phyloP scores from a whole-genome alignment of 2,329 filamentous ascomycete genomes.

The Hysterium pulicare region DNA sequence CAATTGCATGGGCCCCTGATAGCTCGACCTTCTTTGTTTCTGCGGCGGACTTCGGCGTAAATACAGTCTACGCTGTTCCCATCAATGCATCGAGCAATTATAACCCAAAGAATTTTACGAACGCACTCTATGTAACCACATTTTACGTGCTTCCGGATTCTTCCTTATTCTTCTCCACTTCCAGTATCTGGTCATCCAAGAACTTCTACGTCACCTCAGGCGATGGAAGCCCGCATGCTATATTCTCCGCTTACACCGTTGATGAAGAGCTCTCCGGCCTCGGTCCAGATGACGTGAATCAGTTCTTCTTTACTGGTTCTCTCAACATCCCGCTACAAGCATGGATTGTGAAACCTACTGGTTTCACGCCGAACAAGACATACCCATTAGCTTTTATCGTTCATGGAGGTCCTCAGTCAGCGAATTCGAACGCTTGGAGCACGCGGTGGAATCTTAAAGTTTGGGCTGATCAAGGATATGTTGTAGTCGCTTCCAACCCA shows the following conservation, averaged over 20 bases:
- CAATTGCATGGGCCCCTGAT: constrained; percentile 30
- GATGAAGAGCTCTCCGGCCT: constrained; percentile 65
- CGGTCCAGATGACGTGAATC: constrained; percentile 59
- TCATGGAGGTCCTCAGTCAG: constrained; percentile 77
- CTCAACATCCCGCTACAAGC: constrained; percentile 61
- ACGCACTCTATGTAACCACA: constrained; percentile 31
- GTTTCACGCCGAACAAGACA: constrained; percentile 66
- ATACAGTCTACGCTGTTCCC: constrained; percentile 59
- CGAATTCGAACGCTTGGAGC: constrained; percentile 72
- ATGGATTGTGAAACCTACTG: constrained; percentile 59
- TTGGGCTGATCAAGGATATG: constrained; percentile 83
- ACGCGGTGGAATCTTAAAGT: constrained; percentile 82
- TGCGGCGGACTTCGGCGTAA: constrained; percentile 32
- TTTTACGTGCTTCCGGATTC: constrained; percentile 59
- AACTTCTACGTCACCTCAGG: constrained; percentile 28
- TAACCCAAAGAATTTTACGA: constrained; percentile 40
- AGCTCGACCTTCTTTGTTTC: constrained; percentile 29
- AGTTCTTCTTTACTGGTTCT: constrained; percentile 68
- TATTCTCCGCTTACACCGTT: constrained; percentile 62
- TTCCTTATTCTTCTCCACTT: constrained; percentile 43
- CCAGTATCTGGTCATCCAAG: constrained; percentile 29
- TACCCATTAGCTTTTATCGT: constrained; percentile 78
- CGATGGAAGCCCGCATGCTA: constrained; percentile 31
- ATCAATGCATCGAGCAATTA: constrained; percentile 54
- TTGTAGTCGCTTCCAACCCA: constrained; percentile 78